Evolutionary conservation across 345 rosid genomes (phyloP), one percentile per base, ranked within the genome.

Genomic region (Hirschfeldia incana): DNA sequence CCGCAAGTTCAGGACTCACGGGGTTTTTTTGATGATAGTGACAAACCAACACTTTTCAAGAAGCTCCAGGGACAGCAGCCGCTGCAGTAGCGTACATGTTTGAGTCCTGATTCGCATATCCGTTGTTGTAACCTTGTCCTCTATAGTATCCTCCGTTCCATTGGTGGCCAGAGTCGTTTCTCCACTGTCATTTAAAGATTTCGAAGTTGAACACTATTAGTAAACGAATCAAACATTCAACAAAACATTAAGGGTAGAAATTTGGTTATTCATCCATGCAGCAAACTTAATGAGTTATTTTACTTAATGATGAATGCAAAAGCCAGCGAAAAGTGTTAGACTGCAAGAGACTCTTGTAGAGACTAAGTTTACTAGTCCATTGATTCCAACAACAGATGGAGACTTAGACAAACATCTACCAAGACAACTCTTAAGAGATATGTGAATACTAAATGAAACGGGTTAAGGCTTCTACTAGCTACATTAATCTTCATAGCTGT

Each of bases 91-190:
- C 76, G 5, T 87, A 85, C 78, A 79, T 74, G 82, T 69, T 79
- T 36, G 82, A 79, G 69, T 87, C 91, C 65, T 89, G 92, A 51
- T 68, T 77, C 33, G 84, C 83, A 70, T 91, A 83, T 64, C 96
- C 92, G 0, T 78, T 85, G 55, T 85, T 82, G 65, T 86, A 89
- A 13, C 87, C 89, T 75, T 88, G 91, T 70, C 90, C 94, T 69
- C 94, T 88, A 28, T 85, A 80, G 78, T 92, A 85, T 70, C 82
- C 87, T 55, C 94, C 97, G 13, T 88, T 88, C 97, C 97, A 89
- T 58, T 91, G 97, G 78, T 78, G 83, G 46, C 84, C 65, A 21
- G 80, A 76, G 76, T 92, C 92, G 29, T 81, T 80, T 87, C 97
- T 85, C 96, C 97, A 87, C 98, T 94, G 92, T 36, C 77, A 70